Evolutionary conservation across 1,284 basidiomycete genomes (phyloP), one percentile per base, ranked within the genome.

Genomic region (Cerioporus squamosus): DNA sequence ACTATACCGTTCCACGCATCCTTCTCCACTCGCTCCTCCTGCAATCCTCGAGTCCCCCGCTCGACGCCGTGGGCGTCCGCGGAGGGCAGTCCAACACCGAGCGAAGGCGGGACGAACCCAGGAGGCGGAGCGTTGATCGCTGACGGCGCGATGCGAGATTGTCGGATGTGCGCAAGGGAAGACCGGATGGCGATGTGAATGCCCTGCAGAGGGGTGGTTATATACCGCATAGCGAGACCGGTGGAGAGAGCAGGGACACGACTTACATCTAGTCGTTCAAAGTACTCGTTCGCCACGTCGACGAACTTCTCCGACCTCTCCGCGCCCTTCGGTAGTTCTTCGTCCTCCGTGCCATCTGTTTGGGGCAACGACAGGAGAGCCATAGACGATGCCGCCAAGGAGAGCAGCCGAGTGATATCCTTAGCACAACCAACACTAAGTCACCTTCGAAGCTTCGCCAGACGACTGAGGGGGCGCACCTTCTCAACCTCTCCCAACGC

Each of bases 291-390:
- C 49, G 90, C 89, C 77, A 92, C 89, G 44, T 89, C 77, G 44
- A 93, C 90, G 65, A 93, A 93, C 68, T 91, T 87, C 66, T 93
- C 91, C 12, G 89, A 90, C 42, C 91, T 80, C 71, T 93, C 91
- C 61, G 88, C 90, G 33, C 89, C 90, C 67, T 90, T 87, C 2
- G 91, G 90, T 8, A 91, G 78, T 49, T 77, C 57, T 23, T 47
- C 77, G 53, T 88, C 86, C 14, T 83, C 82, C 3, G 83, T 79
- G 1, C 73, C 79, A 68, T 92, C 90, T 1, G 88, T 90, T 72
- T 92, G 89, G 3, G 90, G 90, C 5, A 93, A 76, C 0, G 90
- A 88, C 51, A 93, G 79, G 42, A 93, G 78, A 12, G 88, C 86
- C 53, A 92, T 85, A 9, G 88, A 89, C 8, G 88, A 88, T 3